A percentile compares a stretch with the other conserved stretches of the same genome.
phyloP scores from a whole-genome alignment of 139 green algal species.

The Micractinium sp. region DNA sequence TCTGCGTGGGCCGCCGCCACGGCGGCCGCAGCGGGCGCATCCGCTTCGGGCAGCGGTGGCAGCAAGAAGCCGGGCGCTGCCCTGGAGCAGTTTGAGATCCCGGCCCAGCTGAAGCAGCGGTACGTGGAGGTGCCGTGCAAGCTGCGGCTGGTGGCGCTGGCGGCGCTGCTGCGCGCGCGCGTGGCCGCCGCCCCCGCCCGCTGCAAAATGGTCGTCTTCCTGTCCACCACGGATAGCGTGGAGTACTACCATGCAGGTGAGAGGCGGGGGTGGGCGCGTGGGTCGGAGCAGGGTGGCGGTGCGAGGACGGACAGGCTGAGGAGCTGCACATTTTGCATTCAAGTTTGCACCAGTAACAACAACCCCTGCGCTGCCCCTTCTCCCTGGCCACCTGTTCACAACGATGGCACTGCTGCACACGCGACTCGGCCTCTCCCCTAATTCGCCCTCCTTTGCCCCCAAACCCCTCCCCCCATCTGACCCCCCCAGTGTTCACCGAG shows the following conservation, averaged over 20 bases:
- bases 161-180: slow-evolving; percentile 57
- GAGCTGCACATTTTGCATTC: not conserved
- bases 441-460: not conserved
- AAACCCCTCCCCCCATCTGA: not conserved
- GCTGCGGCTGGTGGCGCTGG: slow-evolving; percentile 81
- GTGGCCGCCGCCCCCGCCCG: not conserved
- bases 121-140: slow-evolving; percentile 84
- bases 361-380: not conserved
- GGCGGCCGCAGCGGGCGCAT: not conserved
- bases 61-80: not conserved
- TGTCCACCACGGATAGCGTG: slow-evolving; percentile 90
- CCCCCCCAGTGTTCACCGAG: slow-evolving; percentile 59
- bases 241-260: slow-evolving; percentile 77
- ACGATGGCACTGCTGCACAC: not conserved
- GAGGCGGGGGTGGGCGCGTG: not conserved
- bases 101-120: slow-evolving; percentile 74
- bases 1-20: not conserved
- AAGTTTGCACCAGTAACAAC: no score
- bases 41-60: not conserved
- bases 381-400: not conserved
- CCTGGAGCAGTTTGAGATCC: slow-evolving; percentile 69
- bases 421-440: no score
- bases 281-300: not conserved
- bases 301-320: not conserved
- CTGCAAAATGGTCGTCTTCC: slow-evolving; percentile 91